Evolutionary conservation across 2,329 filamentous ascomycete genomes (phyloP).

Genomic region (Endoconidiophora laricicola): DNA sequence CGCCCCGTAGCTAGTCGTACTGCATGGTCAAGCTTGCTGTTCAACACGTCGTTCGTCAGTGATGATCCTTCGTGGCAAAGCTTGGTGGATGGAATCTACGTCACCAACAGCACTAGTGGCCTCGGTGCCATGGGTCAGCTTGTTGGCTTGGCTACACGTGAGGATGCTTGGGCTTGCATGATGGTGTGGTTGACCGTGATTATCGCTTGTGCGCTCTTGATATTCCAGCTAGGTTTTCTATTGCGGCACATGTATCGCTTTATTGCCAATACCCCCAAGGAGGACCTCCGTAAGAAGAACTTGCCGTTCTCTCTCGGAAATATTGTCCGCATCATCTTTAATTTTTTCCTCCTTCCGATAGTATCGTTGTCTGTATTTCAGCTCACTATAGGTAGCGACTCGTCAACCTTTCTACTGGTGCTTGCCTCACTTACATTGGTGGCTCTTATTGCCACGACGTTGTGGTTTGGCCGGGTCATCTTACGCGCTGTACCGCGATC

Average conservation of each 20-base stretch:
- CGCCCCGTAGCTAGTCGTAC: constrained; percentile 79
- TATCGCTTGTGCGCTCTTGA: constrained; percentile 45
- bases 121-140: constrained; percentile 65
- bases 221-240: constrained; percentile 64
- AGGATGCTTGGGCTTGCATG: constrained; percentile 89
- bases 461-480: constrained; percentile 69
- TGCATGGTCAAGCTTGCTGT: constrained; percentile 80
- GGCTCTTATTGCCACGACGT: constrained; percentile 53
- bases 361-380: constrained; percentile 83
- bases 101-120: constrained; percentile 60
- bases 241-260: constrained; percentile 59
- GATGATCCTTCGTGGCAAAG: constrained; percentile 47
- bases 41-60: constrained; percentile 78
- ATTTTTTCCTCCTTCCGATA: constrained; percentile 79
- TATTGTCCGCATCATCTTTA: constrained; percentile 72
- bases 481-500: constrained; percentile 65
- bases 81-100: constrained; percentile 74
- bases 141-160: constrained; percentile 56
- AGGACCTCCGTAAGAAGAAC: constrained; percentile 83
- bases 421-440: constrained; percentile 61
- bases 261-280: constrained; percentile 55
- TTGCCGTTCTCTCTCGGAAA: constrained; percentile 71
- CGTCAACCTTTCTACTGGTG: constrained; percentile 53
- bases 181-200: constrained; percentile 78
- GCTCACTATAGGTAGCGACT: constrained; percentile 55